Evolutionary conservation across 108 stramenopile species (phyloP).

Genomic region (Fistulifera pelliculosa): DNA sequence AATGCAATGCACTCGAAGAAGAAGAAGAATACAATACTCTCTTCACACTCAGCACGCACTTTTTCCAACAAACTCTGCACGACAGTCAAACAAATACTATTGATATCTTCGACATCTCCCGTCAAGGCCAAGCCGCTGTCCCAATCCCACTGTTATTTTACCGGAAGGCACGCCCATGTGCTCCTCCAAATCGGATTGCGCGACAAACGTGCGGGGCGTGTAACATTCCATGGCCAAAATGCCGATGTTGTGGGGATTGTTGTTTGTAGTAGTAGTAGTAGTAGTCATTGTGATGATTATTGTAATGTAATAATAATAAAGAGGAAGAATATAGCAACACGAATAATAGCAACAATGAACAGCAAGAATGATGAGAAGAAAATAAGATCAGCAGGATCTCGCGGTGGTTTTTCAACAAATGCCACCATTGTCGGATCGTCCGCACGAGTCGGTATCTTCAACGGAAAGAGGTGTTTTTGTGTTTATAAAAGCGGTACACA

Average conservation of each 20-base stretch:
- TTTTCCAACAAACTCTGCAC: constrained; percentile 86
- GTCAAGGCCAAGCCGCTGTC: constrained; percentile 90
- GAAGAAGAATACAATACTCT: neutral
- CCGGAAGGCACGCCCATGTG: constrained; percentile 83
- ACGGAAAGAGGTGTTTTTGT: no score
- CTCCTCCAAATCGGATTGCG: constrained; percentile 82
- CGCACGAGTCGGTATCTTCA: no score
- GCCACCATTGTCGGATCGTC: no score
- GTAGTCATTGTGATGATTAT: constrained; percentile 1
- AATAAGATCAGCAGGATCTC: no score
- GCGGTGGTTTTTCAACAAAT: no score
- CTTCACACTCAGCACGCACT: constrained; percentile 26
- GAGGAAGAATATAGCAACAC: no score
- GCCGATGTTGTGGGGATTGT: constrained; percentile 57
- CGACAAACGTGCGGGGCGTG: constrained; percentile 89
- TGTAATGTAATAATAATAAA: no score
- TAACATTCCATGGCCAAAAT: constrained; percentile 94
- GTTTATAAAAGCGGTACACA: no score
- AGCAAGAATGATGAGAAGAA: no score
- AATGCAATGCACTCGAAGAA: constrained; percentile 2
- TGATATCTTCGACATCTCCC: constrained; percentile 92
- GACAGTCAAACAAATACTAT: constrained; percentile 89
- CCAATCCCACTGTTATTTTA: constrained; percentile 92
- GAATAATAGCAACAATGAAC: no score
- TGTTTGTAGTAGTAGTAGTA: neutral